These are phyloP conservation scores for Coprinellus micaceus DNA, from an alignment of 768 basidiomycete genomes.

Conservation along the genomic window DNA sequence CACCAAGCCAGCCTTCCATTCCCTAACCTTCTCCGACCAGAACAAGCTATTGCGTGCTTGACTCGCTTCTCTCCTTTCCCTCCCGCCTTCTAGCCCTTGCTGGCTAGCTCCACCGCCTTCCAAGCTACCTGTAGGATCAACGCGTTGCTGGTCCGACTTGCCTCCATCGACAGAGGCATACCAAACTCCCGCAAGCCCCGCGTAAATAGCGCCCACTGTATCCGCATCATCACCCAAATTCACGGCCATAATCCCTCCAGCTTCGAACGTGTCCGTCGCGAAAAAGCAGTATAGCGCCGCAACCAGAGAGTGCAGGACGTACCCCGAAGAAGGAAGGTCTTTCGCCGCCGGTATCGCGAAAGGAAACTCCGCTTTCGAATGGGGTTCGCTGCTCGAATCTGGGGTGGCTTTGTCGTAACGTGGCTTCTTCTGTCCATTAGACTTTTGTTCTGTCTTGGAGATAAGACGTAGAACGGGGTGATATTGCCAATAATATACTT, in stretches of 20 bases:
- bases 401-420: not conserved
- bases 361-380: too few relatives aligned
- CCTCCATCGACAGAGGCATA: constrained; percentile 22
- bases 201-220: constrained; percentile 44
- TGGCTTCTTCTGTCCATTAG: not conserved
- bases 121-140: too few relatives aligned
- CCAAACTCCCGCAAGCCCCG: constrained; percentile 43
- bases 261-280: constrained; percentile 39
- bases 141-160: too few relatives aligned
- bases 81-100: too few relatives aligned
- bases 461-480: constrained; percentile 40
- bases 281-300: constrained; percentile 46
- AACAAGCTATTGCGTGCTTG: constrained; percentile 19
- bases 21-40: constrained; percentile 35
- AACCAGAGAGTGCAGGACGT: constrained; percentile 36
- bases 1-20: constrained; percentile 32
- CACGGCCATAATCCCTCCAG: constrained; percentile 41
- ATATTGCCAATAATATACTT: constrained; percentile 29
- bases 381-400: not conserved
- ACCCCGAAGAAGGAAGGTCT: constrained; percentile 36
- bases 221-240: constrained; percentile 45
- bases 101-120: constrained; percentile 5
- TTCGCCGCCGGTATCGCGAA: constrained; percentile 28
- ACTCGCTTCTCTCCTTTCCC: too few relatives aligned
- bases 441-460: constrained; percentile 17